These are phyloP conservation scores for Anthracocystis panici-leucophaei DNA, from an alignment of 1,284 basidiomycete species.

Conservation along the genomic window DNA sequence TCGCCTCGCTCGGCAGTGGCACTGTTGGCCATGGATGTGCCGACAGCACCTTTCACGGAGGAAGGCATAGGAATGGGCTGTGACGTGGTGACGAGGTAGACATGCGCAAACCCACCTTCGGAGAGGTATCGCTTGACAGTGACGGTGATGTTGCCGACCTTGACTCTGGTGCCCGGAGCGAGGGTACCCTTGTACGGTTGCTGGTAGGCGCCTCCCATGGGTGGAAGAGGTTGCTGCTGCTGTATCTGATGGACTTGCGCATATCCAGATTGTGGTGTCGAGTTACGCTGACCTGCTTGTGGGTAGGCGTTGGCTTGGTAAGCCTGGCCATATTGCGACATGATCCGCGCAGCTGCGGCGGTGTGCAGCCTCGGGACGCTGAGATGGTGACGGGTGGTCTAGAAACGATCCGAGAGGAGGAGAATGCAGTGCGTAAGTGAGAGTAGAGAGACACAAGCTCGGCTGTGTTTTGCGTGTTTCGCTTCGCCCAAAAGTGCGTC, in stretches of 20 bases:
- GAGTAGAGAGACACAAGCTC: neutral
- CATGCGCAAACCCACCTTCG: constrained; percentile 98
- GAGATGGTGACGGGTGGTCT: neutral
- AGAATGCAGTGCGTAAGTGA: too few species aligned
- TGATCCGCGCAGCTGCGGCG: constrained; percentile 16
- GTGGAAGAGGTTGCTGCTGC: constrained; percentile 24
- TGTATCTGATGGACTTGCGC: constrained; percentile 26
- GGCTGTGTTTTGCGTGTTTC: neutral
- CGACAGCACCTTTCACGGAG: constrained; percentile 37
- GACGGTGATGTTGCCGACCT: constrained; percentile 89
- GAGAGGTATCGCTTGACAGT: constrained; percentile 89
- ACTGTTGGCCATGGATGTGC: constrained; percentile 35
- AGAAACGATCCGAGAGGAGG: too few species aligned
- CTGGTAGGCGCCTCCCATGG: constrained; percentile 32
- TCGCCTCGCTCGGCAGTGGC: constrained; percentile 67
- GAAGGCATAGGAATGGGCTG: constrained; percentile 76
- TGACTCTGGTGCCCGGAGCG: constrained; percentile 82
- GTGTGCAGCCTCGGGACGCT: constrained; percentile 1
- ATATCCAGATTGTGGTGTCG: constrained; percentile 21
- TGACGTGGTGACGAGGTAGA: constrained; percentile 91
- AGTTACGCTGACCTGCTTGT: constrained; percentile 15
- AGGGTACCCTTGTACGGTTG: constrained; percentile 55
- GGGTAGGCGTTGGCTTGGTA: constrained; percentile 20
- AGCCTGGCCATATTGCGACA: constrained; percentile 48
- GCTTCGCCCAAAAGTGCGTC: neutral